Evolutionary conservation across 148 eudicot species (phyloP), one percentile per base, ranked within the genome.

Genomic region (Rhododendron ferrugineum): DNA sequence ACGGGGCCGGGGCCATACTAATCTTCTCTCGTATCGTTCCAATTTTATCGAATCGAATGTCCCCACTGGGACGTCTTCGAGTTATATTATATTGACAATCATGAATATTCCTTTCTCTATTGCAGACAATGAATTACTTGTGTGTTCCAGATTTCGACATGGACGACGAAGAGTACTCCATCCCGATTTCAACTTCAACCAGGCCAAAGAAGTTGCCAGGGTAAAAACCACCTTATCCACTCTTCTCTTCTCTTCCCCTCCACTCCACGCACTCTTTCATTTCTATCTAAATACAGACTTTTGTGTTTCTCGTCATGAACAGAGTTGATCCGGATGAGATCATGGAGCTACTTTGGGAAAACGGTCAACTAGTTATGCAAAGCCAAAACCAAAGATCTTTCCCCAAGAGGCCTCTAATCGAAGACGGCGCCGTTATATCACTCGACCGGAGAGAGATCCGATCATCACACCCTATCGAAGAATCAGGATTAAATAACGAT

Each of bases 261-360:
- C 11, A 1, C 11, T 4, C 6, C 9, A 1, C 26, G 26, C 44
- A 11, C 60, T 54, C 60, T 60, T 23, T n/a, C 68, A 7, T 62
- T n/a, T 23, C 28, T 23, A 46, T 46, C 49, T 5, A n/a, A n/a
- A n/a, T n/a, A 62, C 13, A n/a, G 54, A 54, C 18, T 13, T 52
- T 16, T 58, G 64, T 58, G 8, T n/a, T n/a, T 64, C 72, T 64
- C 10, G 30, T n/a, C n/a, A n/a, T 64, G 72, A 64, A 64, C 32
- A 64, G 30, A n/a, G 5, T 4, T 9, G 72, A 9, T 64, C 30
- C 9, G 89, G 90, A 75, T 1, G 92, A 89, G 3, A 85, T 92
- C 66, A 88, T 88, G 92, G 96, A 94, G 87, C 85, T 94, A 15
- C 68, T 93, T 18, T 93, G 96, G 93, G 92, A 91, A 23, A 86